phyloP scores from a whole-genome alignment of 2,329 filamentous ascomycete genomes.

The Huntiella bhutanensis region DNA sequence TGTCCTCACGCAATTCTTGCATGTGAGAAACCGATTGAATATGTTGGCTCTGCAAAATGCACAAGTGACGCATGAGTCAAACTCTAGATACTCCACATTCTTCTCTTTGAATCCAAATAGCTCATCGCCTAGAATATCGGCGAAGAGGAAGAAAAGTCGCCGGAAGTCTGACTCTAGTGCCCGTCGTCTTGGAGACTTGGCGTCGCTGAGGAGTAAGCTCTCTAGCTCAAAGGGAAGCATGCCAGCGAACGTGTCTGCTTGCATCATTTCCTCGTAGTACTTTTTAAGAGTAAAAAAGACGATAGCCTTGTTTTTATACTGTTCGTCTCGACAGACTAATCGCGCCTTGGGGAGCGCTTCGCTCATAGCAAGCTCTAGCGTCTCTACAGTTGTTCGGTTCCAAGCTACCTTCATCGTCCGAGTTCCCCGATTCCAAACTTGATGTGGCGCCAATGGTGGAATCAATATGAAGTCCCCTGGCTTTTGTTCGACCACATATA shows the following conservation, averaged over 20 bases:
- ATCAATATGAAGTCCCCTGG: constrained; percentile 86
- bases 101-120: constrained; percentile 60
- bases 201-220: constrained; percentile 23
- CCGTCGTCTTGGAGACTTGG: constrained; percentile 29
- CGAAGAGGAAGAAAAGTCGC: constrained; percentile 58
- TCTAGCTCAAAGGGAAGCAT: constrained; percentile 30
- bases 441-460: constrained; percentile 81
- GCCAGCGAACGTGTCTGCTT: constrained; percentile 24
- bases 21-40: constrained; percentile 91
- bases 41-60: constrained; percentile 93
- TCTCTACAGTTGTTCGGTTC: constrained; percentile 90
- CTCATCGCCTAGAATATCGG: constrained; percentile 64
- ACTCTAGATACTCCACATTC: constrained; percentile 56
- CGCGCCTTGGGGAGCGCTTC: constrained; percentile 79
- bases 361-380: constrained; percentile 63
- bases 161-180: constrained; percentile 72
- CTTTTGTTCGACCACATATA: constrained; percentile 80
- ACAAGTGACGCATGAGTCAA: constrained; percentile 83
- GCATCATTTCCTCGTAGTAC: constrained; percentile 45
- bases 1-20: constrained; percentile 58
- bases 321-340: constrained; percentile 87
- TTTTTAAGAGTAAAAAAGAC: constrained; percentile 73
- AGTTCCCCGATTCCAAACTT: constrained; percentile 95
- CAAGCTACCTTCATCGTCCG: constrained; percentile 94
- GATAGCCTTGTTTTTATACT: constrained; percentile 97